These are phyloP conservation scores for Leersia perrieri DNA, from an alignment of 176 grass and related monocot species.

Conservation along the genomic window DNA sequence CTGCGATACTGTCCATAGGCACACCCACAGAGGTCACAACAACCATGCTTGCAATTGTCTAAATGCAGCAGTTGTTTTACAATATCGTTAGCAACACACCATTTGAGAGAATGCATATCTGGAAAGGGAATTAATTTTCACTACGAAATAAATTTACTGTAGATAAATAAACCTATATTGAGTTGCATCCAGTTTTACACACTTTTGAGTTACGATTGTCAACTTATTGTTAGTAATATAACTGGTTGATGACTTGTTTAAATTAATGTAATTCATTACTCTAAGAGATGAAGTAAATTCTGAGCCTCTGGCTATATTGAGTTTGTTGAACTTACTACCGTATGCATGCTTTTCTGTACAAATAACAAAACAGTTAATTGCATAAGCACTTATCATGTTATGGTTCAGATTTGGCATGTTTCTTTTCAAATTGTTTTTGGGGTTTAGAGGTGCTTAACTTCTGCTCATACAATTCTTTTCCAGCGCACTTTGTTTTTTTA, in stretches of 20 bases:
- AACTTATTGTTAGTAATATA: background rate
- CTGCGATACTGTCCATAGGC: background rate
- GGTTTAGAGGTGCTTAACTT: background rate
- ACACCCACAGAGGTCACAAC: background rate
- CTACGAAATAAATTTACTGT: background rate
- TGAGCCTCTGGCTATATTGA: background rate
- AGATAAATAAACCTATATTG: background rate
- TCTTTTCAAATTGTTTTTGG: slow-evolving; percentile 1
- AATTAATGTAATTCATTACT: background rate
- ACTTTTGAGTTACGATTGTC: background rate
- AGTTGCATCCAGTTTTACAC: background rate
- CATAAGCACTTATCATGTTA: background rate
- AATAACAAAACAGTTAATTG: background rate
- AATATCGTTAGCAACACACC: background rate
- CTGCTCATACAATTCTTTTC: background rate
- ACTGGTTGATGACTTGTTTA: background rate
- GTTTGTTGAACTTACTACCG: background rate
- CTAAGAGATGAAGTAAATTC: background rate
- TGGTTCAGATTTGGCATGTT: background rate
- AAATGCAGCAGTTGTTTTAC: background rate
- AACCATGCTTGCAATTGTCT: background rate
- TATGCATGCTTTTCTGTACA: background rate
- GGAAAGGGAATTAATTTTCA: background rate
- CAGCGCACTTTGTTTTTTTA: background rate
- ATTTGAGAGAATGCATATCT: background rate